Base-by-base conservation (phyloP, 306 rosid species). In the Argentina anserina region DNA sequence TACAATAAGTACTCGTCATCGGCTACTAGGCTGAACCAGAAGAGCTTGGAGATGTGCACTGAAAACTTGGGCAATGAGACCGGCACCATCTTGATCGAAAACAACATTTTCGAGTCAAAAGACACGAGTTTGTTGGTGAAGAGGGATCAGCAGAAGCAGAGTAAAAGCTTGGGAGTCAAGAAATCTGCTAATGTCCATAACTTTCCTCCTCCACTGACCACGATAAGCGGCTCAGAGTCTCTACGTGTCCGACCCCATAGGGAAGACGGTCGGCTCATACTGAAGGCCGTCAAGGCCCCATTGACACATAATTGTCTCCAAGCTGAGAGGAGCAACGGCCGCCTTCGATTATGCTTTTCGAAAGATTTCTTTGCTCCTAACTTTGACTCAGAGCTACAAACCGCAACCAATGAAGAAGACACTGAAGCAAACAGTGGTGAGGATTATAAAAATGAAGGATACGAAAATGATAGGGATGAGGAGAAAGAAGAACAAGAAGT, bases 191-290 rank as follows among this genome's bases (percentile, higher is more conserved):
- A 1, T 72, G 56, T 66, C 15, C 55, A 21, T 25, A 83, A 77
- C 36, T 89, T 91, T 74, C 99, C 99, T 7, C 99, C 99, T 14
- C 99, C 99, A 64, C 82, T 94, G 86, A 91, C 99, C 50, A 94
- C 99, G n/a, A 85, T 94, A 45, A 88, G 92, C 11, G 97, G 94
- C 21, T 66, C 71, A 3, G 86, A 87, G 39, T 82, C 88, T 76
- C 83, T 91, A 3, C 82, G 75, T 3, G 75, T 94, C 17, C 81
- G 76, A 76, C 89, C 97, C 65, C 96, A 81, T 86, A 86, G 99
- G 0, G 93, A 88, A 67, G 84, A 85, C 26, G 99, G 99, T 47
- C 43, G 96, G 84, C 75, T 94, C 0, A 82, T 94, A 43, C 87
- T 94, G 40, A 79, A 84, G 72, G 90, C 86, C 15, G 87, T 90